Conservation (phyloP, 768 basidiomycete genomes). For the Naganishia onofrii region DNA sequence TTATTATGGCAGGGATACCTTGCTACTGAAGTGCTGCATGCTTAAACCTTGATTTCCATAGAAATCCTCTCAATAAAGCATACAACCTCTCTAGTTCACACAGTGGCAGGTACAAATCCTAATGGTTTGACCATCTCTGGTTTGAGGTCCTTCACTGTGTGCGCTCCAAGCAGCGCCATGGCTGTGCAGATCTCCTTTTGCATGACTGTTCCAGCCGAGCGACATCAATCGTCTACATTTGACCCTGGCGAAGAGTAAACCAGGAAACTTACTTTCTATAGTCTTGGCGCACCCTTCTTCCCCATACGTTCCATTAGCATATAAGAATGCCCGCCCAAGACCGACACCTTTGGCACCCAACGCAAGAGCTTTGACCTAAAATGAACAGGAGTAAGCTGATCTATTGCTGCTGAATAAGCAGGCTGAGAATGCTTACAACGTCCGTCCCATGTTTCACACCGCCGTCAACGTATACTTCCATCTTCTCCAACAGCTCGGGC, state of each 20-base stretch:
- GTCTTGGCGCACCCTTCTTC: conserved; percentile 50
- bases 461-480: conserved; percentile 79
- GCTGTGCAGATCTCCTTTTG: conserved; percentile 47
- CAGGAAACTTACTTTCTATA: conserved; percentile 46
- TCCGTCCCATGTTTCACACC: conserved; percentile 79
- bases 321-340: conserved; percentile 53
- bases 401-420: neutral
- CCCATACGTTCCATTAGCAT: conserved; percentile 54
- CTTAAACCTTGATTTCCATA: neutral
- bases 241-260: neutral
- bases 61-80: too few relatives aligned
- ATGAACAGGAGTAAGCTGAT: neutral
- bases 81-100: neutral
- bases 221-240: neutral
- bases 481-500: conserved; percentile 60
- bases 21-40: too few relatives aligned
- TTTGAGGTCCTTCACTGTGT: conserved; percentile 43
- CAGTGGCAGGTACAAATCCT: conserved; percentile 1
- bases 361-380: conserved; percentile 73
- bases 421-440: conserved; percentile 53
- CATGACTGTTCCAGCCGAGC: conserved; percentile 37
- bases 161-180: conserved; percentile 46
- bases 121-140: conserved; percentile 47
- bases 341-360: conserved; percentile 57
- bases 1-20: too few relatives aligned